Evolutionary conservation across 257 asterid genomes (phyloP).

Genomic region (Fraxinus anomala): DNA sequence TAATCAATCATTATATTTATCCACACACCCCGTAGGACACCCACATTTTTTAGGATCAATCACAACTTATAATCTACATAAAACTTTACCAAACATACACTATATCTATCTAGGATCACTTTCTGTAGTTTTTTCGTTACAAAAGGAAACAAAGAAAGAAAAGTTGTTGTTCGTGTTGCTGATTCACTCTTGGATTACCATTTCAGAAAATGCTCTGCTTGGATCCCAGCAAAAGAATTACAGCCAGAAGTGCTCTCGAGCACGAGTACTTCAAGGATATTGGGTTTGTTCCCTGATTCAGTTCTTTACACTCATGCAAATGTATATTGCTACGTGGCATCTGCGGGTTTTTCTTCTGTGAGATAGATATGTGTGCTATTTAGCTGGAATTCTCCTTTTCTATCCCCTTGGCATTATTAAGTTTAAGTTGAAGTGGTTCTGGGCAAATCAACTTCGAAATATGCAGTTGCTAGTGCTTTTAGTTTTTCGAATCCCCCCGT

Average conservation of each 20-base stretch:
- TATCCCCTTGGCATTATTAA: slow-evolving; percentile 38
- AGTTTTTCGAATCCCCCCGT: slow-evolving; percentile 31
- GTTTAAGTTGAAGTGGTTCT: slow-evolving; percentile 32
- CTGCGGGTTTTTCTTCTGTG: neutral
- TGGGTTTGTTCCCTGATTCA: slow-evolving; percentile 58
- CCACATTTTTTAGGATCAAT: too few species aligned
- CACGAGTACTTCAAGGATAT: slow-evolving; percentile 91
- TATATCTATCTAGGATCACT: neutral
- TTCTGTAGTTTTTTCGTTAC: slow-evolving; percentile 6
- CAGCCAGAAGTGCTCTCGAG: slow-evolving; percentile 87
- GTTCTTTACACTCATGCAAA: slow-evolving; percentile 37
- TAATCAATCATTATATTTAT: too few species aligned
- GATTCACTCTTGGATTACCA: slow-evolving; percentile 19
- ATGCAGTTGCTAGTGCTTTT: slow-evolving; percentile 30
- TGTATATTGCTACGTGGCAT: slow-evolving; percentile 67
- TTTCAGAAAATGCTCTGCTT: slow-evolving; percentile 67
- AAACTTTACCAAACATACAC: too few species aligned
- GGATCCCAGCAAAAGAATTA: slow-evolving; percentile 92
- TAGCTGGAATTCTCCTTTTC: slow-evolving; percentile 26
- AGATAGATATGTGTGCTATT: slow-evolving; percentile 1
- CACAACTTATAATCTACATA: too few species aligned
- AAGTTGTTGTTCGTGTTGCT: slow-evolving; percentile 13
- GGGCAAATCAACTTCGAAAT: slow-evolving; percentile 25
- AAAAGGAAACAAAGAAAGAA: neutral
- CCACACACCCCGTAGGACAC: too few species aligned